Conservation (phyloP, 1,284 basidiomycete genomes). For the Exobasidium cylindrosporum region DNA sequence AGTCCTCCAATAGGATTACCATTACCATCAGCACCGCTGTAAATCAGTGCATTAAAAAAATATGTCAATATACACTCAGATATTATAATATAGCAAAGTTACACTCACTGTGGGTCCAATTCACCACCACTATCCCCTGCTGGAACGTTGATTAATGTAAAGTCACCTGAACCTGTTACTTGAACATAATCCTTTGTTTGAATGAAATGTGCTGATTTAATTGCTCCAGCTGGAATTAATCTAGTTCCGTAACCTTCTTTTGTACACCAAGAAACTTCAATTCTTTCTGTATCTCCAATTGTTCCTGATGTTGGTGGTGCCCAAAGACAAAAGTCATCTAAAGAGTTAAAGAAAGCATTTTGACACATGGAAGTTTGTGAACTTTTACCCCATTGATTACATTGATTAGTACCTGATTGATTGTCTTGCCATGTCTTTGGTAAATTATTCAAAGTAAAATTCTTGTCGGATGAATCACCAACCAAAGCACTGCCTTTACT, state of each 20-base stretch:
- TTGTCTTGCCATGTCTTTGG: slow-evolving; percentile 18
- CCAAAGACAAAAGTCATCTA: slow-evolving; percentile 36
- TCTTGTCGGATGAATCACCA: slow-evolving; percentile 7
- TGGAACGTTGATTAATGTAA: slow-evolving; percentile 56
- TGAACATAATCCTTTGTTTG: slow-evolving; percentile 61
- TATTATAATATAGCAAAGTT: too few relatives aligned
- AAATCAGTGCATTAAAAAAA: too few relatives aligned
- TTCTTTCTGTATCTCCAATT: slow-evolving; percentile 58
- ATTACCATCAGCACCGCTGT: slow-evolving; percentile 64
- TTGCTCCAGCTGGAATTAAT: slow-evolving; percentile 69
- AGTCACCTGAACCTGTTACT: slow-evolving; percentile 56
- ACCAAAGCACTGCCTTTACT: not conserved
- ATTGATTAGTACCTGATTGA: slow-evolving; percentile 22
- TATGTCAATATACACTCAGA: too few relatives aligned
- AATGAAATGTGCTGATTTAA: slow-evolving; percentile 68
- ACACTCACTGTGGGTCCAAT: slow-evolving; percentile 61
- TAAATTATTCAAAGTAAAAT: slow-evolving; percentile 15
- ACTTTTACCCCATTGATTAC: slow-evolving; percentile 6
- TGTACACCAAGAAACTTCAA: slow-evolving; percentile 69
- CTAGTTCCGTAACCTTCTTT: slow-evolving; percentile 61
- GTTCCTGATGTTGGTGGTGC: slow-evolving; percentile 28
- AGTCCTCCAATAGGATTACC: slow-evolving; percentile 61
- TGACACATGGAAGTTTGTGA: slow-evolving; percentile 17
- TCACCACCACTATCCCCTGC: slow-evolving; percentile 59
- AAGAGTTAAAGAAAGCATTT: slow-evolving; percentile 20